Conservation (phyloP, 2,329 filamentous ascomycete species). For the Scleromitrula shiraiana region DNA sequence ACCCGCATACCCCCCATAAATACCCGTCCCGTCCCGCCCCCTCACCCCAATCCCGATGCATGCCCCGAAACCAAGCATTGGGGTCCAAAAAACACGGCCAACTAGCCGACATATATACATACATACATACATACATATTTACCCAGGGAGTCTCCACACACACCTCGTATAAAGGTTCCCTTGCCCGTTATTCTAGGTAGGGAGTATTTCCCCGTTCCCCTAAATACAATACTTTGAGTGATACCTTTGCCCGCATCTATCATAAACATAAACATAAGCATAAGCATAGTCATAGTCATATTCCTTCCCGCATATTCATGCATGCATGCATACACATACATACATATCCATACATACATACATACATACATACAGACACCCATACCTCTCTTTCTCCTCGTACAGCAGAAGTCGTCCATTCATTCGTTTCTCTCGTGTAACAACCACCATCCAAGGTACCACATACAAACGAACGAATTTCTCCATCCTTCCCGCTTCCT, state of each 20-base stretch:
- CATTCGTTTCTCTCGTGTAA: neutral
- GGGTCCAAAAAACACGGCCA: neutral
- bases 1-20: no score
- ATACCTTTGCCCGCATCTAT: no score
- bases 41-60: neutral
- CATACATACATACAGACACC: neutral
- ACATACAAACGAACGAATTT: no score
- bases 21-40: constrained; percentile 38
- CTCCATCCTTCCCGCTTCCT: no score
- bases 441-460: neutral
- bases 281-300: no score
- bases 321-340: neutral
- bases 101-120: neutral
- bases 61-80: neutral
- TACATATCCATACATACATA: neutral
- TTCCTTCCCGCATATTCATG: neutral
- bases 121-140: neutral
- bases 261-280: no score
- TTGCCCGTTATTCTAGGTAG: no score
- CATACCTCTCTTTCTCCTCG: neutral
- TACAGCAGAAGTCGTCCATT: neutral
- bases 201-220: neutral
- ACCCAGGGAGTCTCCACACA: neutral
- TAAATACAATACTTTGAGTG: no score
- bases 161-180: neutral